These are phyloP conservation scores for Epichloe coenophiala DNA, from an alignment of 2,329 filamentous ascomycete genomes.

Conservation along the genomic window DNA sequence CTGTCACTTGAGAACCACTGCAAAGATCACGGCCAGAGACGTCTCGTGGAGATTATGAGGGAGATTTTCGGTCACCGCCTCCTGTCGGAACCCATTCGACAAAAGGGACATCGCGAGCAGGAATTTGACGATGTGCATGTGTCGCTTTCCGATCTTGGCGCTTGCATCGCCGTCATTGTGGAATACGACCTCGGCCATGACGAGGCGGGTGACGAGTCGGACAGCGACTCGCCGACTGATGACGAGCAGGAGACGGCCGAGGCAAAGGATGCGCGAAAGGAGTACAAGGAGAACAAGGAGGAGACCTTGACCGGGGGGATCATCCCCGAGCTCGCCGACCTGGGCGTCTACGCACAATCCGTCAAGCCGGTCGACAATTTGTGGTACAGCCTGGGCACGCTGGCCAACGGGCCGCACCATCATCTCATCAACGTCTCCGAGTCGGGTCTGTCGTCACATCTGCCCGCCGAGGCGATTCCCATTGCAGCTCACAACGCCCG, in stretches of 20 bases:
- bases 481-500: slow-evolving; percentile 48
- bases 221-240: slow-evolving; percentile 21
- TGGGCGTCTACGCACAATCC: slow-evolving; percentile 57
- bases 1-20: slow-evolving; percentile 59
- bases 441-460: slow-evolving; percentile 37
- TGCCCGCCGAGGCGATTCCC: slow-evolving; percentile 29
- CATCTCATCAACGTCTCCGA: slow-evolving; percentile 60
- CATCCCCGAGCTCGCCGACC: slow-evolving; percentile 48
- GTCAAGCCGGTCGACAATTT: slow-evolving; percentile 54
- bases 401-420: slow-evolving; percentile 46
- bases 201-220: slow-evolving; percentile 6
- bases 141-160: slow-evolving; percentile 42
- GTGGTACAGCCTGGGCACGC: slow-evolving; percentile 41
- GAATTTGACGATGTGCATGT: slow-evolving; percentile 38
- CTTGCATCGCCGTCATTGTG: slow-evolving; percentile 53
- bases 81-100: slow-evolving; percentile 41
- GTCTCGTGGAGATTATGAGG: slow-evolving; percentile 51
- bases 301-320: slow-evolving; percentile 37
- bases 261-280: slow-evolving; percentile 31
- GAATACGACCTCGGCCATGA: slow-evolving; percentile 45
- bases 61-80: slow-evolving; percentile 49
- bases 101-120: slow-evolving; percentile 44
- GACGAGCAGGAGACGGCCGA: slow-evolving; percentile 27
- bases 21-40: slow-evolving; percentile 40
- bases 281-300: slow-evolving; percentile 41